These are phyloP conservation scores for Cytospora piceae DNA, from an alignment of 2,329 filamentous ascomycete species.

Conservation along the genomic window DNA sequence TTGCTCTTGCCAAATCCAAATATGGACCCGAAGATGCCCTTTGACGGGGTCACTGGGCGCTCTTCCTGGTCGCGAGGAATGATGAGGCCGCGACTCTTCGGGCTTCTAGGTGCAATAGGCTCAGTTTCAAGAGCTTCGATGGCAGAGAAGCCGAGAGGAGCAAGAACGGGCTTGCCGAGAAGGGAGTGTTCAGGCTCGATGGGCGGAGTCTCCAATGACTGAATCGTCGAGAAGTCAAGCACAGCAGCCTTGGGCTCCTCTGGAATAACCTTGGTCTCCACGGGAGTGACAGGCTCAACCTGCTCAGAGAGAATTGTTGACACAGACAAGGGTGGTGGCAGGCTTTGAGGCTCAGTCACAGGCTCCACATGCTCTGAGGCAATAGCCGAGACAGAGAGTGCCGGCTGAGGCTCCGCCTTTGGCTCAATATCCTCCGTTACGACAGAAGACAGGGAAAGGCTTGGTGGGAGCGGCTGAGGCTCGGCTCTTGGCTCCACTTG, in stretches of 20 bases:
- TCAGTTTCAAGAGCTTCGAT: slow-evolving; percentile 52
- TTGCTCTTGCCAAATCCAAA: slow-evolving; percentile 50
- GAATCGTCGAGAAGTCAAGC: slow-evolving; percentile 47
- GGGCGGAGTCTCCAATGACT: slow-evolving; percentile 50
- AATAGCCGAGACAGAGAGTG: slow-evolving; percentile 40
- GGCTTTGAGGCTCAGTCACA: slow-evolving; percentile 23
- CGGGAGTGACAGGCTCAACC: slow-evolving; percentile 40
- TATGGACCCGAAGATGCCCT: slow-evolving; percentile 34
- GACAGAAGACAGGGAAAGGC: slow-evolving; percentile 31
- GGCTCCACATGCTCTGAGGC: slow-evolving; percentile 41
- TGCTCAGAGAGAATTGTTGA: slow-evolving; percentile 41
- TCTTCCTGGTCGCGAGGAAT: slow-evolving; percentile 52
- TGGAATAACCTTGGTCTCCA: slow-evolving; percentile 29
- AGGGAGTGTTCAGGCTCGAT: slow-evolving; percentile 38
- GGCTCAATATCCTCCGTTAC: slow-evolving; percentile 36
- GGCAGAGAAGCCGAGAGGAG: slow-evolving; percentile 47
- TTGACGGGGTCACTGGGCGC: slow-evolving; percentile 29
- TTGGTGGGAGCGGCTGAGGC: slow-evolving; percentile 20
- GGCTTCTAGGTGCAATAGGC: slow-evolving; percentile 53
- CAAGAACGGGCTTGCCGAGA: slow-evolving; percentile 26
- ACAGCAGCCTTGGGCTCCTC: slow-evolving; percentile 28
- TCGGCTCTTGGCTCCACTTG: slow-evolving; percentile 36
- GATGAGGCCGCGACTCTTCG: slow-evolving; percentile 60
- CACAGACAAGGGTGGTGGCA: slow-evolving; percentile 35
- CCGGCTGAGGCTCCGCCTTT: slow-evolving; percentile 35